These are phyloP conservation scores for Phaseolus coccineus DNA, from an alignment of 331 rosid genomes.

Conservation along the genomic window DNA sequence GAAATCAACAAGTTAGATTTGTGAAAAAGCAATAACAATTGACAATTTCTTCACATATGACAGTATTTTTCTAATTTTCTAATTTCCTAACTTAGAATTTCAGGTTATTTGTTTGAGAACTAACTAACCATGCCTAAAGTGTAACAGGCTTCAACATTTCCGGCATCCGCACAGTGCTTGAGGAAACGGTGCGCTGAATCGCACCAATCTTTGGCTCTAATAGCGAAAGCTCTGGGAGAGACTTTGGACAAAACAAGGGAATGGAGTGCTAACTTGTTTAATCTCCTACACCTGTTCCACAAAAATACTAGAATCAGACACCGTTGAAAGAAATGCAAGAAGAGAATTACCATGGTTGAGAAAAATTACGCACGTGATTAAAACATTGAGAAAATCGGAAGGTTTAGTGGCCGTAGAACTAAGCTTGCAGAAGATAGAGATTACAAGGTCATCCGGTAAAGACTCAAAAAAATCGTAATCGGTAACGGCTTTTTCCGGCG, in stretches of 20 bases:
- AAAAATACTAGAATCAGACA: background rate
- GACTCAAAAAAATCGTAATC: slow-evolving; percentile 67
- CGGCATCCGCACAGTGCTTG: slow-evolving; percentile 85
- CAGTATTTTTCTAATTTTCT: background rate
- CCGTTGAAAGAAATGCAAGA: background rate
- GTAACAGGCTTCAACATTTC: slow-evolving; percentile 86
- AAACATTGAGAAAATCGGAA: slow-evolving; percentile 72
- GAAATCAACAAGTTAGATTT: background rate
- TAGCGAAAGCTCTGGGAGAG: slow-evolving; percentile 56
- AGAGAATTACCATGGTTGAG: background rate
- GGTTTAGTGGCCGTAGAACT: slow-evolving; percentile 66
- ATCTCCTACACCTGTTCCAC: slow-evolving; percentile 74
- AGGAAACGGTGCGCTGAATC: slow-evolving; percentile 83
- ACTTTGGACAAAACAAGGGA: slow-evolving; percentile 73
- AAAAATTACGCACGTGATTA: slow-evolving; percentile 62
- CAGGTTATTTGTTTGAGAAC: background rate
- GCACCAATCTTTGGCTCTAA: slow-evolving; percentile 71
- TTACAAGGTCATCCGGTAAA: slow-evolving; percentile 87
- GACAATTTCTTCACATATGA: background rate
- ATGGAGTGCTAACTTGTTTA: slow-evolving; percentile 68
- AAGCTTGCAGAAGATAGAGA: slow-evolving; percentile 75
- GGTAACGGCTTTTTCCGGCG: slow-evolving; percentile 20
- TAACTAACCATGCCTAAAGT: slow-evolving; percentile 92
- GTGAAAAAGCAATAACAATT: background rate
- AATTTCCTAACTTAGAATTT: background rate